Base-by-base conservation (phyloP, 140 eudicot genomes). In the Senecio squalidus region DNA sequence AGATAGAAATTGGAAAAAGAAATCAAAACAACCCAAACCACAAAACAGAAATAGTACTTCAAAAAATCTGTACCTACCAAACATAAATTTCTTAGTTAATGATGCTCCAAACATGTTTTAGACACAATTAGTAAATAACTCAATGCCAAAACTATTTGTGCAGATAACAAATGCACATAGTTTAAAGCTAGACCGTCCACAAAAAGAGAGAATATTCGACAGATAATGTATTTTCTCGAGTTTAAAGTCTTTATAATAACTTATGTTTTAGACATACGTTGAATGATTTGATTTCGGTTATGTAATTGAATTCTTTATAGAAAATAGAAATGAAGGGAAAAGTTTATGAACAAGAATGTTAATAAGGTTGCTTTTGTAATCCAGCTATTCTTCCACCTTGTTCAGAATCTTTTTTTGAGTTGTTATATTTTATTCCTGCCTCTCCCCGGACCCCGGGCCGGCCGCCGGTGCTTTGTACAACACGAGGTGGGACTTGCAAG, bases 391-490 rank as follows among this genome's bases (percentile, higher is more conserved):
- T 46, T 46, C 53, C 53, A 46, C 49, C 28, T 30, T 26, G 16
- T 26, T 29, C 1, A 11, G 58, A 31, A 62, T 44, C 29, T 18
- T 29, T 46, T 62, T 62, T 4, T 47, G 28, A 29, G 43, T 45
- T 15, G 55, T 29, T 54, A 13, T 66, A 2, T 46, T 38, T 15
- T 33, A 39, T 66, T 51, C 34, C 71, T 52, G 62, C 54, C 62
- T 52, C 54, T 16, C n/a, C n/a, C n/a, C n/a, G n/a, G n/a, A n/a
- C n/a, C n/a, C 31, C 44, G 22, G 50, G 60, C 54, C 62, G 38
- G 71, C 64, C 18, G 62, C 60, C 46, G 60, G 50, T 49, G 43
- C 60, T 69, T 50, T 69, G 39, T 69, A 57, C 55, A 8, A 21
- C 36, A 58, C 27, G 36, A 38, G 36, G 27, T 49, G 34, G 34